Conservation (phyloP, 2,329 filamentous ascomycete genomes). For the Trichoderma sp. region DNA sequence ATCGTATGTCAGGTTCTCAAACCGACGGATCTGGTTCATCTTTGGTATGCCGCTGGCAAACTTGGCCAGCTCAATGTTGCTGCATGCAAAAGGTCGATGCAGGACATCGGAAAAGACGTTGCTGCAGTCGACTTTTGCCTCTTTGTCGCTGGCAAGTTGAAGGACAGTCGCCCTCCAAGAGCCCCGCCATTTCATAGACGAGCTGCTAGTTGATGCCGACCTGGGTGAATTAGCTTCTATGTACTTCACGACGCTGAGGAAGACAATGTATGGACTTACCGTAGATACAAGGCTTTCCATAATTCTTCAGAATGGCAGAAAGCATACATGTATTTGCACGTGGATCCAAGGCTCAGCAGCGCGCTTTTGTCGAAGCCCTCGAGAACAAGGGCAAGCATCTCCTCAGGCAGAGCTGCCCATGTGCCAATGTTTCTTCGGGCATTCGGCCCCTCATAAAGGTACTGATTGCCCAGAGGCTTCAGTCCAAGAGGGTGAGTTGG, state of each 20-base stretch:
- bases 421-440: constrained; percentile 66
- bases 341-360: constrained; percentile 68
- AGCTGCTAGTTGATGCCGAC: constrained; percentile 34
- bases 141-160: constrained; percentile 52
- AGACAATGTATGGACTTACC: constrained; percentile 58
- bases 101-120: constrained; percentile 87
- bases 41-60: constrained; percentile 73
- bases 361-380: constrained; percentile 69
- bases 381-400: constrained; percentile 73
- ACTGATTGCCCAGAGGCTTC: constrained; percentile 84
- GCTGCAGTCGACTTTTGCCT: constrained; percentile 67
- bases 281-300: constrained; percentile 83
- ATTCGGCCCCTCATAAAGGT: constrained; percentile 65
- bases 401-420: constrained; percentile 74
- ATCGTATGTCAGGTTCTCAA: constrained; percentile 67
- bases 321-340: constrained; percentile 85
- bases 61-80: constrained; percentile 67
- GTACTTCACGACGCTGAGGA: too few relatives aligned
- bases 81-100: constrained; percentile 88
- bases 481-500: constrained; percentile 80
- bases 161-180: constrained; percentile 84
- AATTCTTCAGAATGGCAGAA: constrained; percentile 83
- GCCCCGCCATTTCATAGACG: constrained; percentile 65
- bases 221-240: constrained; percentile 9
- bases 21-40: constrained; percentile 70